phyloP scores from a whole-genome alignment of 75 land plant genomes.

The Picea sitchensis region DNA sequence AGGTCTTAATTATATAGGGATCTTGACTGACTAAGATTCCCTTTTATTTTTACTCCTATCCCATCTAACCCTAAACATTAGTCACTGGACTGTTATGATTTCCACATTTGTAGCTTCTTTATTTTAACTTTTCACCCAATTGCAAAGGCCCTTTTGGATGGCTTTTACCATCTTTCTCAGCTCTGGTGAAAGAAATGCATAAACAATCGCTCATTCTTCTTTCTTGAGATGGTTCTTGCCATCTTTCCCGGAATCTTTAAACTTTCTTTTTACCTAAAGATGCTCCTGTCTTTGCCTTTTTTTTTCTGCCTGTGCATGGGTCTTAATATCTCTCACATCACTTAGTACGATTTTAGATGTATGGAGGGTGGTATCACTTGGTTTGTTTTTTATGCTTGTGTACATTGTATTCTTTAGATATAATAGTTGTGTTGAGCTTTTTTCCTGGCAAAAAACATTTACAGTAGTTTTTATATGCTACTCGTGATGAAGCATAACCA shows the following conservation, averaged over 20 bases:
- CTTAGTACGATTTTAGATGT: background rate
- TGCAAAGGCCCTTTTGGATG: background rate
- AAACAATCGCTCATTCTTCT: background rate
- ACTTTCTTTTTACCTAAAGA: background rate
- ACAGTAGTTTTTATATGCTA: background rate
- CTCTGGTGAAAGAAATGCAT: background rate
- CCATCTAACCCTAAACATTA: too few relatives aligned
- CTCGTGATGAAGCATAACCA: background rate
- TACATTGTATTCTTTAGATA: background rate
- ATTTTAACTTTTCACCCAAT: too few relatives aligned
- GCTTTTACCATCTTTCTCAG: background rate
- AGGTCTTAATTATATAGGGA: too few relatives aligned
- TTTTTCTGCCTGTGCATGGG: background rate
- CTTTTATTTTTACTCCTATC: too few relatives aligned
- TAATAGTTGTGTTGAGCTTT: background rate
- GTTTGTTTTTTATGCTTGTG: background rate
- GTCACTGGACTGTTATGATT: too few relatives aligned
- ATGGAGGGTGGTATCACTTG: background rate
- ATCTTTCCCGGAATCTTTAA: background rate
- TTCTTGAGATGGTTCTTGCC: background rate
- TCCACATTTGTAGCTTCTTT: too few relatives aligned
- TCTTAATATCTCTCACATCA: background rate
- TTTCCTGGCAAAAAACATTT: background rate
- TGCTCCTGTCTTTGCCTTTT: background rate
- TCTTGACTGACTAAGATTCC: too few relatives aligned